Conservation (phyloP, 1,284 basidiomycete species). For the Fomitopsis pinicola region DNA sequence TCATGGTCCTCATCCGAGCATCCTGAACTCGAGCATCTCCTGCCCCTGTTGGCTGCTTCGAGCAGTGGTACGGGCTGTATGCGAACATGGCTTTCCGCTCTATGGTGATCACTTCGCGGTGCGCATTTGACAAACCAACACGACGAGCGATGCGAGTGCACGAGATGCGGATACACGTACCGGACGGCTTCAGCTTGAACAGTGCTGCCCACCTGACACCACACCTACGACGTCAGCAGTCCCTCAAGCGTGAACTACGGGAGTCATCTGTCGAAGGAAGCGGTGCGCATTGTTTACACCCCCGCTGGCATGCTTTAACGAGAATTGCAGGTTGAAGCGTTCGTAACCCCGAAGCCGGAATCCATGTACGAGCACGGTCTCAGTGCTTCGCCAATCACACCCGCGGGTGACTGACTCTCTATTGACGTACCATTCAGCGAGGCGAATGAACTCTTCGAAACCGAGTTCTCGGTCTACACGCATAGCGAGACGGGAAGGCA, state of each 20-base stretch:
- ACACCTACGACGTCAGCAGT: constrained; percentile 20
- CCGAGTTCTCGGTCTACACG: constrained; percentile 31
- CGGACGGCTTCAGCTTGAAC: constrained; percentile 14
- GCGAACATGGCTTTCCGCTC: not conserved
- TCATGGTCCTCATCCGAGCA: too few relatives aligned
- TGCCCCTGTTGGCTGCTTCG: too few relatives aligned
- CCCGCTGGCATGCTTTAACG: not conserved
- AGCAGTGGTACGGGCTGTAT: too few relatives aligned
- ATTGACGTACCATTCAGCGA: constrained; percentile 29
- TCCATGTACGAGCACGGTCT: constrained; percentile 32
- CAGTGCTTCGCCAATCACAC: constrained; percentile 23
- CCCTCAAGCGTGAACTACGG: constrained; percentile 21
- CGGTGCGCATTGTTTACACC: constrained; percentile 12
- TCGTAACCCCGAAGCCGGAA: constrained; percentile 29
- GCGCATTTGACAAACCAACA: not conserved
- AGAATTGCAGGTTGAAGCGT: constrained; percentile 23
- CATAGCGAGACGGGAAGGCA: constrained; percentile 27
- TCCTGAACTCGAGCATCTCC: too few relatives aligned
- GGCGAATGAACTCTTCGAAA: constrained; percentile 20
- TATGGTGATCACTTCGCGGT: not conserved
- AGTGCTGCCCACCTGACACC: constrained; percentile 18
- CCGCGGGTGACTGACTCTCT: constrained; percentile 37
- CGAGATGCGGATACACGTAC: constrained; percentile 15
- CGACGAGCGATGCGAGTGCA: constrained; percentile 11
- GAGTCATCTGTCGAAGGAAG: constrained; percentile 23